Evolutionary conservation across 305 asterid species (phyloP).

Genomic region (Andrographis paniculata): DNA sequence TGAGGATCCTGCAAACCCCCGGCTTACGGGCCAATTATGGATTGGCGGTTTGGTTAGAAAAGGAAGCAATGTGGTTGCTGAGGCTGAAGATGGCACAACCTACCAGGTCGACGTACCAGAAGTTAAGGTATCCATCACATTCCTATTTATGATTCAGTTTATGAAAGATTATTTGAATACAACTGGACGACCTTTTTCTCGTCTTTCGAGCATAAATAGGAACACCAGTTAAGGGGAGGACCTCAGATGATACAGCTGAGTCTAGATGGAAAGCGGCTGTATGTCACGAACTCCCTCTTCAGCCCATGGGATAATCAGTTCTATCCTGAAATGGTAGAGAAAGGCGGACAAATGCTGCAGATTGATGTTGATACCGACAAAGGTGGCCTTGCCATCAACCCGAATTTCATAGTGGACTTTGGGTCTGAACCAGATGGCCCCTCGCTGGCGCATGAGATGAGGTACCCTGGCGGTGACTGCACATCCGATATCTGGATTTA

Average conservation of each 20-base stretch:
- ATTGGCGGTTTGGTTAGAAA: slow-evolving; percentile 66
- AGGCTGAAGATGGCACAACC: slow-evolving; percentile 69
- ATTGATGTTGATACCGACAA: slow-evolving; percentile 66
- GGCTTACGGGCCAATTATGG: slow-evolving; percentile 70
- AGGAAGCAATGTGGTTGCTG: slow-evolving; percentile 62
- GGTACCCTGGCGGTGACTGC: slow-evolving; percentile 99
- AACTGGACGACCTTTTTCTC: not conserved
- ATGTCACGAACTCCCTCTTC: slow-evolving; percentile 82
- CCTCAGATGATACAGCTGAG: slow-evolving; percentile 99
- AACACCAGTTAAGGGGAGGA: slow-evolving; percentile 78
- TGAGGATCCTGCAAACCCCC: slow-evolving; percentile 69
- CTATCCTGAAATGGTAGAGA: slow-evolving; percentile 69
- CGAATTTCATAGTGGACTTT: slow-evolving; percentile 68
- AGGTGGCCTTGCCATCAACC: slow-evolving; percentile 79
- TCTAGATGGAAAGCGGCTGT: slow-evolving; percentile 82
- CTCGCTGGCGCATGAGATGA: slow-evolving; percentile 88
- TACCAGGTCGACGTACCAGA: slow-evolving; percentile 73
- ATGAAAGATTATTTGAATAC: too few species aligned
- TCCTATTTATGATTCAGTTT: too few species aligned
- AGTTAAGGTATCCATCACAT: slow-evolving; percentile 85
- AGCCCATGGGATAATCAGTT: slow-evolving; percentile 90
- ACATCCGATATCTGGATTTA: slow-evolving; percentile 93
- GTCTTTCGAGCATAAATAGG: slow-evolving; percentile 27
- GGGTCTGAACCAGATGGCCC: slow-evolving; percentile 91
- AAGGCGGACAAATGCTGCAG: slow-evolving; percentile 82